These are phyloP conservation scores for Fomitopsis pinicola DNA, from an alignment of 1,284 basidiomycete species.

Conservation along the genomic window DNA sequence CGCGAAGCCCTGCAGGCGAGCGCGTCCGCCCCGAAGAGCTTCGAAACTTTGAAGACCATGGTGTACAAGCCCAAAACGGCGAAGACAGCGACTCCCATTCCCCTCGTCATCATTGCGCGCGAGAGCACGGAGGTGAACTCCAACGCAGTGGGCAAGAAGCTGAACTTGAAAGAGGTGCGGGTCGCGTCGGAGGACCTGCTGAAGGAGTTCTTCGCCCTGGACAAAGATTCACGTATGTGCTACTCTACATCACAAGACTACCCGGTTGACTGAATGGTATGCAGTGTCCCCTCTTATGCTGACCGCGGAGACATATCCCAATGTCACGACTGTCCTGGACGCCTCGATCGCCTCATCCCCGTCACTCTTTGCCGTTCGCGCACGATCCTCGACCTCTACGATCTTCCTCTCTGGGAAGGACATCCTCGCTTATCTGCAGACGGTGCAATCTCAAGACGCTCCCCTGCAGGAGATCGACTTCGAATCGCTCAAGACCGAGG, in stretches of 20 bases:
- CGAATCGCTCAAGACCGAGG: constrained; percentile 50
- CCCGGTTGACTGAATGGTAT: not conserved
- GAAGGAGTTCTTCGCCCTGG: constrained; percentile 78
- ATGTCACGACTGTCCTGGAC: constrained; percentile 76
- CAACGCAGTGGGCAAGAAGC: constrained; percentile 72
- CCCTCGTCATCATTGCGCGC: constrained; percentile 83
- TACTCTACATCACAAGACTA: constrained; percentile 7
- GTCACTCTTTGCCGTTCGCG: constrained; percentile 70
- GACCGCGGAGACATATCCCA: constrained; percentile 68
- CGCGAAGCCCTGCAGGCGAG: constrained; percentile 52
- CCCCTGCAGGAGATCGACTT: constrained; percentile 77
- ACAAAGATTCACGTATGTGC: constrained; percentile 82
- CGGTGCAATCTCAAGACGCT: constrained; percentile 58
- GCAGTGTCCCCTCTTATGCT: constrained; percentile 79
- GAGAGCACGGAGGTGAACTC: constrained; percentile 82
- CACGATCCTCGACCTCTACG: constrained; percentile 66
- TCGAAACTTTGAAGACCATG: constrained; percentile 77
- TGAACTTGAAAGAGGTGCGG: constrained; percentile 87
- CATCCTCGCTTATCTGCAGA: constrained; percentile 68
- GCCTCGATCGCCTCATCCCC: constrained; percentile 65
- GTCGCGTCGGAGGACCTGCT: constrained; percentile 88
- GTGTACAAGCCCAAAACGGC: constrained; percentile 92
- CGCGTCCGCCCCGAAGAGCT: constrained; percentile 47
- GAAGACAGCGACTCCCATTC: constrained; percentile 80
- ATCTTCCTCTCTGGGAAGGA: constrained; percentile 77